Evolutionary conservation across 176 grass and related monocot genomes (phyloP).

Genomic region (Thinopyrum elongatum): DNA sequence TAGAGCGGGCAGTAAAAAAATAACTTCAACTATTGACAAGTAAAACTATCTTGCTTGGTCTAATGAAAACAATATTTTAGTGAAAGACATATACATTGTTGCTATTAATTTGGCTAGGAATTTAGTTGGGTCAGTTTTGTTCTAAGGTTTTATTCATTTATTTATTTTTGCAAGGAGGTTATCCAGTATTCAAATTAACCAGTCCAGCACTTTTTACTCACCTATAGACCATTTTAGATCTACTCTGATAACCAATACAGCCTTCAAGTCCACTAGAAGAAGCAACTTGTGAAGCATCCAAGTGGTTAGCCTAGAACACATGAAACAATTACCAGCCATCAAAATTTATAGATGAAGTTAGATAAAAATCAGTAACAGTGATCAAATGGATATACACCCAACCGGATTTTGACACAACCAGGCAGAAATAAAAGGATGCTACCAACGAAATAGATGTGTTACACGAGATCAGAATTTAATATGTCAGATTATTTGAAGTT

Average conservation of each 20-base stretch:
- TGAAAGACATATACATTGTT: not conserved
- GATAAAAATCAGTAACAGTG: conserved; percentile 14
- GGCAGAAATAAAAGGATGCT: not conserved
- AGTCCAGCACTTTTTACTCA: conserved; percentile 23
- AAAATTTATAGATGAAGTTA: not conserved
- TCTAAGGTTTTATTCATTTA: not conserved
- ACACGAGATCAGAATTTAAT: not conserved
- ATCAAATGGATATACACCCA: not conserved
- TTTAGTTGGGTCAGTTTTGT: not conserved
- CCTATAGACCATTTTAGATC: conserved; percentile 43
- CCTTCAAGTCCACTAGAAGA: conserved; percentile 38
- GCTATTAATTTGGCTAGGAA: not conserved
- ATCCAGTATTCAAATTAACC: not conserved
- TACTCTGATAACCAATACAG: conserved; percentile 18
- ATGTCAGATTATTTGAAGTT: conserved; percentile 15
- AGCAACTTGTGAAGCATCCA: conserved; percentile 26
- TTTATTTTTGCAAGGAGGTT: not conserved
- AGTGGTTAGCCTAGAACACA: conserved; percentile 36
- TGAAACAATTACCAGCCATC: conserved; percentile 19
- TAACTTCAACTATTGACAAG: not conserved
- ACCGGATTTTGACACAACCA: conserved; percentile 9
- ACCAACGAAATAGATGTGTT: not conserved
- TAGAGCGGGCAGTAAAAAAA: not conserved
- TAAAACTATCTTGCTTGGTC: conserved; percentile 8
- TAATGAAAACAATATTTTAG: not conserved